Evolutionary conservation across 2,329 filamentous ascomycete genomes (phyloP), one percentile per base, ranked within the genome.

Genomic region (Aspergillus sp.): DNA sequence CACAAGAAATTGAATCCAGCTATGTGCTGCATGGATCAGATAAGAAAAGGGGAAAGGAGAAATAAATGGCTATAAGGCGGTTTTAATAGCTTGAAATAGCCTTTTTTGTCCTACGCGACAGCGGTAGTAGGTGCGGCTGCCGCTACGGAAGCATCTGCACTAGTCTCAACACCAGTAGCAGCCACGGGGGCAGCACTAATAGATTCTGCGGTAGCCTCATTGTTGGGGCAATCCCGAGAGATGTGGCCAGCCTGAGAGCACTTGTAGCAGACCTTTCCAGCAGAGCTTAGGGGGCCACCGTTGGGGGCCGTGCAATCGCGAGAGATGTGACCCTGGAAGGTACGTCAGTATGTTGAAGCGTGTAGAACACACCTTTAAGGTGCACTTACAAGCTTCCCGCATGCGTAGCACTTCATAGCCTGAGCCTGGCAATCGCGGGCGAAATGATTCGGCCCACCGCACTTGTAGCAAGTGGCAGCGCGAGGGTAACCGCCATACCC

Each of bases 331-430:
- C 91, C 91, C 66, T 79, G 36, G 12, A 56, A 41, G 36, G 36
- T 56, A 20, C 60, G 54, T 48, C 2, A 24, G n/a, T 18, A 7
- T 32, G 48, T n/a, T 13, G 38, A 43, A 32, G 20, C 8, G 4
- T 49, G 24, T 5, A 48, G 36, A 44, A 32, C 20, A n/a, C 17
- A 36, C 18, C 39, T 20, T 12, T 15, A 45, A 41, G 45, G 13
- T 50, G 18, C 26, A 70, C 76, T 65, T 62, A 80, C 77, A 55
- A 96, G 86, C 82, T 96, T 96, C 74, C 93, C 93, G 74, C 93
- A 97, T 65, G 93, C 93, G 72, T 96, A 97, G 84, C 93, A 97
- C 82, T 97, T 97, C 91, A 96, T 96, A 62, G 92, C 91, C 78
- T 96, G 92, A 66, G 95, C 93, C 82, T 98, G 95, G 83, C 95